A percentile compares a stretch with the other conserved stretches of the same genome.
Evolutionary conservation across 2,329 filamentous ascomycete genomes (phyloP).

Genomic region (Alternaria metachromatica): DNA sequence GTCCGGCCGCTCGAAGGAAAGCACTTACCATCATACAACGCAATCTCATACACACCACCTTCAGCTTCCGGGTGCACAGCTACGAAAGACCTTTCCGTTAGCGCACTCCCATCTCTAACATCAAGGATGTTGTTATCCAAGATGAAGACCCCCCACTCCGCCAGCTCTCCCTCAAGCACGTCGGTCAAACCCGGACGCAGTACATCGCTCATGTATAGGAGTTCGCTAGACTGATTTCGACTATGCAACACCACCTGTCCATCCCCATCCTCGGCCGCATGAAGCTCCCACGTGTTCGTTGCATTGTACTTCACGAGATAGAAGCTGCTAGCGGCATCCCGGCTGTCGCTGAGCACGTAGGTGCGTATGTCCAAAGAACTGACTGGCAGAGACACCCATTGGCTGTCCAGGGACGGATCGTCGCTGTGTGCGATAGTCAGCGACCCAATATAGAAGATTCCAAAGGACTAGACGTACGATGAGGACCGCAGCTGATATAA

Average conservation of each 20-base stretch:
- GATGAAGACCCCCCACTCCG: constrained; percentile 42
- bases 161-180: constrained; percentile 34
- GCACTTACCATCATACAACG: constrained; percentile 38
- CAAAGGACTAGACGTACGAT: constrained; percentile 24
- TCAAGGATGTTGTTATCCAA: constrained; percentile 32
- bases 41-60: constrained; percentile 22
- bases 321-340: constrained; percentile 31
- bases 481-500: constrained; percentile 37
- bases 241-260: constrained; percentile 38
- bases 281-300: constrained; percentile 32
- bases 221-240: constrained; percentile 15
- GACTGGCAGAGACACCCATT: constrained; percentile 31
- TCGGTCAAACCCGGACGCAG: constrained; percentile 25
- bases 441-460: neutral
- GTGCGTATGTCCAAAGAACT: constrained; percentile 13
- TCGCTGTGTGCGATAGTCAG: constrained; percentile 13
- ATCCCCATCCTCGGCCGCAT: constrained; percentile 37
- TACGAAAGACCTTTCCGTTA: constrained; percentile 35
- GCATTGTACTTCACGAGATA: constrained; percentile 31
- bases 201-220: constrained; percentile 35
- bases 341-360: constrained; percentile 24
- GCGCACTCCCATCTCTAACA: constrained; percentile 36
- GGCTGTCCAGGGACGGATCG: constrained; percentile 27
- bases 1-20: neutral
- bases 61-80: constrained; percentile 18